A percentile compares a stretch with the other conserved stretches of the same genome.
phyloP scores from a whole-genome alignment of 306 rosid genomes.

The Clitoria ternatea region DNA sequence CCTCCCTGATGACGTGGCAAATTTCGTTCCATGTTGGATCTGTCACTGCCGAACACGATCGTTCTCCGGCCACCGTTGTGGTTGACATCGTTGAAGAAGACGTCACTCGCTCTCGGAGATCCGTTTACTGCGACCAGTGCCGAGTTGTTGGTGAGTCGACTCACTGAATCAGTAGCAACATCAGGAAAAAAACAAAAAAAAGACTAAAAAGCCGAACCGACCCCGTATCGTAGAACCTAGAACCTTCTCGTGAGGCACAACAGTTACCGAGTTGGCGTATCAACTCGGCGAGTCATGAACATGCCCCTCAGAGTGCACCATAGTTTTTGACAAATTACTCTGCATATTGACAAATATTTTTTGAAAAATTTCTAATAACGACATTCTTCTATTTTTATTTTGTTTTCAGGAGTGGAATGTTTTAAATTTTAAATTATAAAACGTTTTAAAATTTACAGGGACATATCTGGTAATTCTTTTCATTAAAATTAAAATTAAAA shows the following conservation, averaged over 20 bases:
- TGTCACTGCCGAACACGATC: constrained; percentile 34
- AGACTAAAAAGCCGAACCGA: too few species aligned
- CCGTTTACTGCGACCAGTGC: constrained; percentile 88
- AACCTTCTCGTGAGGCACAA: background rate
- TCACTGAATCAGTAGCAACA: constrained; percentile 9
- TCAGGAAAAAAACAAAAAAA: background rate
- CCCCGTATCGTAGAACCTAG: too few species aligned
- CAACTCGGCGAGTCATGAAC: background rate
- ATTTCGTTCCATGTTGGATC: constrained; percentile 62
- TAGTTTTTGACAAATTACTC: background rate
- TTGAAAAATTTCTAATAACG: too few species aligned
- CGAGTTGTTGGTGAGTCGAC: constrained; percentile 92
- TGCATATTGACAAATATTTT: too few species aligned
- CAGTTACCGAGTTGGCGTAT: background rate
- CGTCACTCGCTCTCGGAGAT: constrained; percentile 67
- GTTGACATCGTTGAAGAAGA: constrained; percentile 90
- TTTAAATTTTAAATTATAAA: too few species aligned
- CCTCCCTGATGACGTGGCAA: constrained; percentile 83
- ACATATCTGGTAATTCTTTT: too few species aligned
- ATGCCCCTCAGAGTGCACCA: background rate
- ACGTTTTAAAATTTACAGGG: too few species aligned
- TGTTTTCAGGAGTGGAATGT: too few species aligned
- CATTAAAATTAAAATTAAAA: too few species aligned
- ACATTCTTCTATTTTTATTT: too few species aligned
- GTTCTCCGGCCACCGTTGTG: constrained; percentile 37